Evolutionary conservation across 108 stramenopile species (phyloP).

Genomic region (Nitzschia putrida): DNA sequence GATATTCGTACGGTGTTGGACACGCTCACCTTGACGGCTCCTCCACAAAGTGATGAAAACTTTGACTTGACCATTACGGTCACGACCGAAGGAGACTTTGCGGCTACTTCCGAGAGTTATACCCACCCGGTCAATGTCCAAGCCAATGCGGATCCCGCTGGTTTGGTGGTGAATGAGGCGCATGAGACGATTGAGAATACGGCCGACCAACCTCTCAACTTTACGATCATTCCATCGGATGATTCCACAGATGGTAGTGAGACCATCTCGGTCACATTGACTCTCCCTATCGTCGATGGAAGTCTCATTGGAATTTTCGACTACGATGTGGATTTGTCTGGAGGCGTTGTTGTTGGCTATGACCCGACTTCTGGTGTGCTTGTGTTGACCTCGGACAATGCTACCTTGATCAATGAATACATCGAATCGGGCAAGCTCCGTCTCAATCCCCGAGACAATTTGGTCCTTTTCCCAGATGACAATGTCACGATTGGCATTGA

Average conservation of each 20-base stretch:
- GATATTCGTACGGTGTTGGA: neutral
- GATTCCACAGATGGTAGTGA: conserved; percentile 8
- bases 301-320: conserved; percentile 2
- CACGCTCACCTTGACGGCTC: neutral
- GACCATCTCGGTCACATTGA: conserved; percentile 4
- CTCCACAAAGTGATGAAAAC: conserved; percentile 1
- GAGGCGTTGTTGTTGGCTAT: neutral
- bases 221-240: neutral
- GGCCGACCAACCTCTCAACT: neutral
- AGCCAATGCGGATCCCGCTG: neutral
- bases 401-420: neutral
- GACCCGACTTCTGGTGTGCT: neutral
- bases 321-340: neutral
- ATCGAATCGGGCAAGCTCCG: neutral
- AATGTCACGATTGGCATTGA: neutral
- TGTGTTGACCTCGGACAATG: neutral
- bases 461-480: neutral
- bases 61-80: neutral
- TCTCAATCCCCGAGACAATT: neutral
- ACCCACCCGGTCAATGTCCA: neutral
- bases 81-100: neutral
- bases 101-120: neutral
- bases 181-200: conserved; percentile 1
- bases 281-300: neutral
- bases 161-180: neutral